phyloP scores from a whole-genome alignment of 805 yeast species.

The Candida coleopterorum region DNA sequence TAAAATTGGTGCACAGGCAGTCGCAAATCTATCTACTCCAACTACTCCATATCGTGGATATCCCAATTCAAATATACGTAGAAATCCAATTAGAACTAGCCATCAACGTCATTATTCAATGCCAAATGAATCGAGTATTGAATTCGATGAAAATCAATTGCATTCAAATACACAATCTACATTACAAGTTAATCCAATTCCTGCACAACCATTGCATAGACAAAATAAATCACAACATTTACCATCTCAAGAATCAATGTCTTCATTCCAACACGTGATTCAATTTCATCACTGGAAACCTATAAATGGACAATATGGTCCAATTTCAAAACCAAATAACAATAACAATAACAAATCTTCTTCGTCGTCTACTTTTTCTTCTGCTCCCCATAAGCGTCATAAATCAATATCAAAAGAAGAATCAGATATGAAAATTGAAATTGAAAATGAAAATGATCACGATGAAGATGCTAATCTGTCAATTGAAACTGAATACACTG shows the following conservation, averaged over 20 bases:
- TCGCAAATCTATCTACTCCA: slow-evolving; percentile 43
- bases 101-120: slow-evolving; percentile 42
- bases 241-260: slow-evolving; percentile 40
- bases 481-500: slow-evolving; percentile 12
- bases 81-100: slow-evolving; percentile 19
- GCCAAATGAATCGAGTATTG: slow-evolving; percentile 26
- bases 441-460: slow-evolving; percentile 7
- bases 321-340: too few relatives aligned
- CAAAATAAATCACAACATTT: slow-evolving; percentile 26
- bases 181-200: slow-evolving; percentile 39
- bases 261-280: slow-evolving; percentile 45
- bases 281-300: slow-evolving; percentile 60
- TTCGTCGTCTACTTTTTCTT: slow-evolving; percentile 9
- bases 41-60: slow-evolving; percentile 24
- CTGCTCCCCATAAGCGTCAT: slow-evolving; percentile 41
- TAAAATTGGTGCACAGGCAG: slow-evolving; percentile 68
- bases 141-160: slow-evolving; percentile 11
- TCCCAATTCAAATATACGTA: slow-evolving; percentile 11
- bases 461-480: slow-evolving; percentile 12
- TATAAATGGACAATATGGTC: slow-evolving; percentile 17
- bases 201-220: slow-evolving; percentile 37
- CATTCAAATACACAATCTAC: slow-evolving; percentile 27
- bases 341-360: slow-evolving; percentile 9
- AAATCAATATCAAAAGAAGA: slow-evolving; percentile 16
- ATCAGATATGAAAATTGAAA: slow-evolving; percentile 2